These are phyloP conservation scores for Calocera viscosa DNA, from an alignment of 768 basidiomycete species.

Conservation along the genomic window DNA sequence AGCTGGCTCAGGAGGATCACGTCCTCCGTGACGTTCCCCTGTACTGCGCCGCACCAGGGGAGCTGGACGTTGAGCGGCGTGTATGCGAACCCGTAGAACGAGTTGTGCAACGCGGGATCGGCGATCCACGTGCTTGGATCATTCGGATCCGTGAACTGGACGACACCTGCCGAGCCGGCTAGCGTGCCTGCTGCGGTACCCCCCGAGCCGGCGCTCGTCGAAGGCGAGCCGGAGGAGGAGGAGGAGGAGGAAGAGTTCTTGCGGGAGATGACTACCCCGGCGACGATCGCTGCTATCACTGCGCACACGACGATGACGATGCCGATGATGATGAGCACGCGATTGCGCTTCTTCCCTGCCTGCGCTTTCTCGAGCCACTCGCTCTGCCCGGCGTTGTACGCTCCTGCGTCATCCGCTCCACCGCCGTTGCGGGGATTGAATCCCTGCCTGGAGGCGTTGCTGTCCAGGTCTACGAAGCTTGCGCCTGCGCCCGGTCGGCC, in stretches of 20 bases:
- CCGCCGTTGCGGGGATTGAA: neutral
- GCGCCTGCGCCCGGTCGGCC: neutral
- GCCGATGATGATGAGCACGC: conserved; percentile 41
- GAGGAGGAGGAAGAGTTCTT: conserved; percentile 29
- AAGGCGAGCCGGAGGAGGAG: conserved; percentile 21
- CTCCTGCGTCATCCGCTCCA: neutral
- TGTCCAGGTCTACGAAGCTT: neutral
- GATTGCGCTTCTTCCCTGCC: conserved; percentile 33
- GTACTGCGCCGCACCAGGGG: conserved; percentile 11
- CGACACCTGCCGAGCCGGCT: neutral
- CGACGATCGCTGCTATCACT: conserved; percentile 35
- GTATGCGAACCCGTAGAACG: conserved; percentile 33
- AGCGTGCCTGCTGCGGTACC: conserved; percentile 15
- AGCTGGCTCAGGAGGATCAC: conserved; percentile 2
- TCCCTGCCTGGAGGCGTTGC: neutral
- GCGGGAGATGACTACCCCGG: conserved; percentile 54
- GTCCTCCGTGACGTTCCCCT: conserved; percentile 1
- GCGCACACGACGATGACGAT: conserved; percentile 44
- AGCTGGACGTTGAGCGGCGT: conserved; percentile 10
- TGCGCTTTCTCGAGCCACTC: conserved; percentile 16
- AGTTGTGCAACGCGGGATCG: conserved; percentile 52
- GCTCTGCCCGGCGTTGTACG: neutral
- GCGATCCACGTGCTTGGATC: conserved; percentile 71
- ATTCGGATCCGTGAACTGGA: conserved; percentile 33
- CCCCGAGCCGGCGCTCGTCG: conserved; percentile 25